Evolutionary conservation across 2,329 filamentous ascomycete genomes (phyloP).

Genomic region (Mariannaea elegans): DNA sequence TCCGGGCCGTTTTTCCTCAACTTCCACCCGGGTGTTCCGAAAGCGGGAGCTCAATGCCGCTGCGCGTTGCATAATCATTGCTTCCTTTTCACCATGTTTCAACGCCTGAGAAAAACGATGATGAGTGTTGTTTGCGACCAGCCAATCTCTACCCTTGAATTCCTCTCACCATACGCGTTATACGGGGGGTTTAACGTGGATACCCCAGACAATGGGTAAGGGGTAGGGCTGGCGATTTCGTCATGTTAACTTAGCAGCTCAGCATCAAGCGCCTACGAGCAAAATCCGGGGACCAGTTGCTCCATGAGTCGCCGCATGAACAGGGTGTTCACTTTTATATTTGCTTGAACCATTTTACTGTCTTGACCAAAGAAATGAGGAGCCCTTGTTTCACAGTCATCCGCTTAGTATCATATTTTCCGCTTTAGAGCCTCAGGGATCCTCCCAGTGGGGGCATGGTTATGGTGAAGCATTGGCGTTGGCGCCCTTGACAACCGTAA

Average conservation of each 20-base stretch:
- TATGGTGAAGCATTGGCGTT: slow-evolving; percentile 35
- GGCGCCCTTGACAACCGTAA: background rate
- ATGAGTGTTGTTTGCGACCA: slow-evolving; percentile 6
- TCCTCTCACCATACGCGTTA: slow-evolving; percentile 2
- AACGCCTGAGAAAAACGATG: background rate
- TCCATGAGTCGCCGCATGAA: too few species aligned
- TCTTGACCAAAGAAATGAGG: background rate
- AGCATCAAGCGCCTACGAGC: too few species aligned
- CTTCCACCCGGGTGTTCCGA: slow-evolving; percentile 4
- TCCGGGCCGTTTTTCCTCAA: background rate
- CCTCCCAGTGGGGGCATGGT: slow-evolving; percentile 19
- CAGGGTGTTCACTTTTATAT: too few species aligned
- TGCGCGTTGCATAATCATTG: slow-evolving; percentile 1
- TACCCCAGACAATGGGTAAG: background rate
- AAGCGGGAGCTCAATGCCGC: background rate
- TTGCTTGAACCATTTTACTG: background rate
- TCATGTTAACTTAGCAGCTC: background rate
- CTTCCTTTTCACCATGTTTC: background rate
- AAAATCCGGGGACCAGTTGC: too few species aligned
- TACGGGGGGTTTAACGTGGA: background rate
- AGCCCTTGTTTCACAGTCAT: slow-evolving; percentile 31
- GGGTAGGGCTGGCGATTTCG: background rate
- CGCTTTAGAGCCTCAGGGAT: slow-evolving; percentile 1
- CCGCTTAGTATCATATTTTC: slow-evolving; percentile 26
- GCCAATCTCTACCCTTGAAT: slow-evolving; percentile 2